phyloP scores from a whole-genome alignment of 495 filamentous ascomycete genomes.

The Tuber borchii region DNA sequence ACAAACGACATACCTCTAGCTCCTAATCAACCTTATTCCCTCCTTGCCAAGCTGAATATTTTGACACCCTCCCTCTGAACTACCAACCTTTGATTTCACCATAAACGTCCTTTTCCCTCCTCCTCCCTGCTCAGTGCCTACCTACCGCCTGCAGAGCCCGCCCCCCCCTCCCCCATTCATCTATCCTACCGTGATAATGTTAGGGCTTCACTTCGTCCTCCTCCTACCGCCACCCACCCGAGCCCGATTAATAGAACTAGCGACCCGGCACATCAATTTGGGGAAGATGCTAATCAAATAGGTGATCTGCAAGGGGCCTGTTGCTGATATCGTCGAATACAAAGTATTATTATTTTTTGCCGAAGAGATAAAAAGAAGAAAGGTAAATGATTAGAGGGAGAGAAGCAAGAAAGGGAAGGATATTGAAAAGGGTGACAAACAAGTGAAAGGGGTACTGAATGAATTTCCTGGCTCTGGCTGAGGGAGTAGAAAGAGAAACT shows the following conservation, averaged over 20 bases:
- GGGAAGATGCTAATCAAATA: background rate
- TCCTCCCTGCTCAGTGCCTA: background rate
- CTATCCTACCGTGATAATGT: background rate
- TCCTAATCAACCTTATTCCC: conserved; percentile 4
- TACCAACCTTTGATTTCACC: background rate
- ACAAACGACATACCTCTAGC: background rate
- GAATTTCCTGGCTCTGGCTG: background rate
- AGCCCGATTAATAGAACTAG: conserved; percentile 3
- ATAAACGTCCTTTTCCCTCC: conserved; percentile 1
- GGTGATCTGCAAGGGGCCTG: background rate
- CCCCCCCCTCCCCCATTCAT: background rate
- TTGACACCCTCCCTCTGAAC: conserved; percentile 1
- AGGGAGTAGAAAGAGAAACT: background rate
- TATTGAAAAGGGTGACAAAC: background rate
- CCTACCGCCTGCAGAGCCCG: conserved; percentile 1
- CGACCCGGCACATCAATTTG: background rate
- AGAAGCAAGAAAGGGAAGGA: background rate
- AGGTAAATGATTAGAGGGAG: background rate
- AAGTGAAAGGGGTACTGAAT: background rate
- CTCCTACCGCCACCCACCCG: conserved; percentile 2
- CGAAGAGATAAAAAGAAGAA: background rate
- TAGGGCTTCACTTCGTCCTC: conserved; percentile 1
- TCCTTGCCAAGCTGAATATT: conserved; percentile 4
- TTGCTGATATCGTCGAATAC: background rate
- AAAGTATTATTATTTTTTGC: background rate